These are phyloP conservation scores for Malus hybrid DNA, from an alignment of 331 rosid genomes.

Conservation along the genomic window DNA sequence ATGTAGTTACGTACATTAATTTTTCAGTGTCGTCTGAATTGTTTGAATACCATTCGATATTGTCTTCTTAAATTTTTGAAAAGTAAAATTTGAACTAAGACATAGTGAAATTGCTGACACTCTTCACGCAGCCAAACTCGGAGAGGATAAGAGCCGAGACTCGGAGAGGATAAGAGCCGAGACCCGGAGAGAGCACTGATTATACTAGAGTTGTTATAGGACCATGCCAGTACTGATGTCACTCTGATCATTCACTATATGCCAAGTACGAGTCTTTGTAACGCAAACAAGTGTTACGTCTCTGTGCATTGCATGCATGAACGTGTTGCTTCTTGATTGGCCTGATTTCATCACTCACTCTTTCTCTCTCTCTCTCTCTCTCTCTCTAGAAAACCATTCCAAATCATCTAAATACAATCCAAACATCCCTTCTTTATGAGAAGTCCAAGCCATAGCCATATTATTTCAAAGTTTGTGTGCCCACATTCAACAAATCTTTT, in stretches of 20 bases:
- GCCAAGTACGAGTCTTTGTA: neutral
- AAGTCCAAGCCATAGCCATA: neutral
- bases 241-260: neutral
- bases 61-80: no score
- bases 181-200: no score
- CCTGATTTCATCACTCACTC: neutral
- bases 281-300: slow-evolving; percentile 7
- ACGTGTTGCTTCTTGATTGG: slow-evolving; percentile 4
- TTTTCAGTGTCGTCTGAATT: no score
- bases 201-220: neutral
- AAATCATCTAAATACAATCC: neutral
- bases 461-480: neutral
- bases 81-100: no score
- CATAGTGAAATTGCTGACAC: no score
- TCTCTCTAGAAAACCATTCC: neutral
- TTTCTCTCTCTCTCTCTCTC: neutral
- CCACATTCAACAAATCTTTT: neutral
- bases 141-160: no score
- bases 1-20: no score
- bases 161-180: no score
- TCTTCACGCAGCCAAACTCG: no score
- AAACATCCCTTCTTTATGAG: neutral
- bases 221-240: neutral
- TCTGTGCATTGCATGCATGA: slow-evolving; percentile 11
- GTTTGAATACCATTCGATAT: no score